Base-by-base conservation (phyloP, 31 red algal genomes). In the Asparagopsis taxiformis region DNA sequence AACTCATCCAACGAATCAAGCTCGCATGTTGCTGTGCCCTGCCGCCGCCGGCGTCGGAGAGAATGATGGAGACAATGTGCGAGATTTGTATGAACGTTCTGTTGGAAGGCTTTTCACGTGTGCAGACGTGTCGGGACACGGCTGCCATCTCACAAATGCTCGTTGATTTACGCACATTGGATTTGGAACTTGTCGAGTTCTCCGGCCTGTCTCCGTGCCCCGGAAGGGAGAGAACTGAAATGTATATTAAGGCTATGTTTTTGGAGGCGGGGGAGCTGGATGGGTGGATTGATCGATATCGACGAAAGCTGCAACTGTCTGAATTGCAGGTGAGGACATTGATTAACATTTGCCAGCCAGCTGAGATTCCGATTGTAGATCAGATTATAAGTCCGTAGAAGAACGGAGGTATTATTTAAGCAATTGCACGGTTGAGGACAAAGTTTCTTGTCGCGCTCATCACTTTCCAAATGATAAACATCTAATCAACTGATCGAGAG, bases 341-440 rank as follows among this genome's bases (percentile, higher is more conserved):
- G 8, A 55, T 72, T n/a, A n/a, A 33, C 31, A 43, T 25, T 31
- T 31, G 68, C 49, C 21, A 48, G 13, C 24, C 22, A 5, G 48
- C 52, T 23, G 68, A 72, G 49, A 53, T 72, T 72, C 68, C 68
- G 0, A 41, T 72, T 25, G 51, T 72, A 17, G 68, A 72, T 25
- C 68, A 72, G 49, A 72, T 72, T 41, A 72, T 72, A 25, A 72
- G 46, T 6, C 50, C 50, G 25, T 72, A 72, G 41, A 46, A n/a
- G n/a, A n/a, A n/a, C n/a, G n/a, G n/a, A n/a, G n/a, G n/a, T n/a
- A n/a, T n/a, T n/a, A n/a, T n/a, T n/a, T n/a, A n/a, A n/a, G n/a
- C n/a, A n/a, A n/a, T n/a, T n/a, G n/a, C n/a, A n/a, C n/a, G n/a
- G n/a, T n/a, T n/a, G n/a, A n/a, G n/a, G n/a, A n/a, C n/a, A n/a